phyloP scores from a whole-genome alignment of 2,329 filamentous ascomycete genomes.

The Colletotrichum camelliae region DNA sequence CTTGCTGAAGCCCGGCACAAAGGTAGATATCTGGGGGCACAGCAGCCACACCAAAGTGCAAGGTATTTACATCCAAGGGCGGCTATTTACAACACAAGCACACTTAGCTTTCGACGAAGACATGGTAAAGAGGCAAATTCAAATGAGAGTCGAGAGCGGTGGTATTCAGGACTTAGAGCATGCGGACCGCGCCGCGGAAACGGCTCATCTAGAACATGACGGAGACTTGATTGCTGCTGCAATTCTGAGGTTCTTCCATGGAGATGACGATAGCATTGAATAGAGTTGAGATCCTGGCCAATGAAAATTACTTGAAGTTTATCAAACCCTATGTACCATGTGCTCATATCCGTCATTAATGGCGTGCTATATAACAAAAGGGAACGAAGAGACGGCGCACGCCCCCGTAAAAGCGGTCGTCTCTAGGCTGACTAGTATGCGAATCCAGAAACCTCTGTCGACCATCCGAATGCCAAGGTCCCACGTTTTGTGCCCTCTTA shows the following conservation, averaged over 20 bases:
- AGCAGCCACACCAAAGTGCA: constrained; percentile 73
- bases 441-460: neutral
- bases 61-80: constrained; percentile 71
- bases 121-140: constrained; percentile 70
- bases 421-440: neutral
- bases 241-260: constrained; percentile 65
- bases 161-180: constrained; percentile 69
- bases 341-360: fast-evolving
- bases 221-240: constrained; percentile 70
- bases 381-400: neutral
- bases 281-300: neutral
- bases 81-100: constrained; percentile 77
- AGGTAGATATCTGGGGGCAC: constrained; percentile 63
- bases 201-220: constrained; percentile 70
- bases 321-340: fast-evolving
- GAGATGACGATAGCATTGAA: constrained; percentile 49
- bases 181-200: constrained; percentile 65
- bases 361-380: neutral
- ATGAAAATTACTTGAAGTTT: fast-evolving
- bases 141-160: constrained; percentile 59
- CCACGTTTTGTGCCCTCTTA: neutral
- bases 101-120: constrained; percentile 78
- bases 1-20: constrained; percentile 41
- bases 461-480: neutral
- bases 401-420: neutral